Base-by-base conservation (phyloP, 1,284 basidiomycete species). In the Cystobasidium slooffiae region DNA sequence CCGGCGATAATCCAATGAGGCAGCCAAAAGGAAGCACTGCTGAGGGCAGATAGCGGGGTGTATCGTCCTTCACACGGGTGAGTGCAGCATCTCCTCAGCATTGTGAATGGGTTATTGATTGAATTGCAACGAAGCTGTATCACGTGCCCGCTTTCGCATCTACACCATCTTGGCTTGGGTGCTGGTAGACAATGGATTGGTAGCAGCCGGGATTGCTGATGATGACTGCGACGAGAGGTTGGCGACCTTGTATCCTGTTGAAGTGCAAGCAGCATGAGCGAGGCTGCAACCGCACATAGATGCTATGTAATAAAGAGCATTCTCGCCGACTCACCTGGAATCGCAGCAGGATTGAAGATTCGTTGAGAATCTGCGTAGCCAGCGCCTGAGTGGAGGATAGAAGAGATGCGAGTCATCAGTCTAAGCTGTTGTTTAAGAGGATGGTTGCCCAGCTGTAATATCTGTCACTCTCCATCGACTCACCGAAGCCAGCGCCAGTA, bases 401-500 rank as follows among this genome's bases (percentile, higher is more conserved):
- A 58, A 8, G n/a, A 41, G 9, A 44, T 1, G 22, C 39, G n/a
- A 16, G n/a, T 51, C 5, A 46, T 44, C 16, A 44, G 58, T 22
- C 20, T 59, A 59, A 37, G n/a, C 68, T 31, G 31, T 31, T 31
- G 31, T 31, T 31, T 31, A 2, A 5, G 5, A 31, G n/a, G n/a
- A 31, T 31, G 1, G 31, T 31, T 31, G 31, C 31, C 31, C 31
- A 31, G 31, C 31, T 31, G 1, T 1, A 2, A 31, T 31, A 1
- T 31, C 31, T 31, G 5, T 31, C 31, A 5, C 1, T 2, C 2
- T 31, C 31, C 31, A 31, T 31, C 31, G 2, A 75, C 68, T 76
- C 76, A 51, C 83, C 84, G 59, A 89, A 86, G 59, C 92, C 94
- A 82, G 92, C 97, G 76, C 96, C 95, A 22, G 94, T 94, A 7